Evolutionary conservation across 2,329 filamentous ascomycete genomes (phyloP).

Genomic region (Bisporella sp.): DNA sequence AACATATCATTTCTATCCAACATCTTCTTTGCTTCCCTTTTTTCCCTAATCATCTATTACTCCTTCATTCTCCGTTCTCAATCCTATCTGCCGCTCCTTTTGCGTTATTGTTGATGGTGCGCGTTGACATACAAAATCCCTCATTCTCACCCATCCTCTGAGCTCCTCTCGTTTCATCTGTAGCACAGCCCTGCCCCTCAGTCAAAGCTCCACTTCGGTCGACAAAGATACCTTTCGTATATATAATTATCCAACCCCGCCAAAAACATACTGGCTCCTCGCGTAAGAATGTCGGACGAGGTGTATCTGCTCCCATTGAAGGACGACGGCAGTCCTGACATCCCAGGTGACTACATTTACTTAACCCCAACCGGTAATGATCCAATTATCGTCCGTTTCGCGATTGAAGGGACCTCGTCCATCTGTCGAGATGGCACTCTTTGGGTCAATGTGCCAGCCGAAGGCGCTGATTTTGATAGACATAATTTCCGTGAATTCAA

Average conservation of each 20-base stretch:
- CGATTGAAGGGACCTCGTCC: slow-evolving; percentile 89
- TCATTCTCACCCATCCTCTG: no score
- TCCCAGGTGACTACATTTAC: slow-evolving; percentile 87
- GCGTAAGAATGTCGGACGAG: slow-evolving; percentile 43
- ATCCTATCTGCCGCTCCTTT: no score
- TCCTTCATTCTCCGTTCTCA: no score
- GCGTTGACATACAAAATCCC: no score
- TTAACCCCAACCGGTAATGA: slow-evolving; percentile 66
- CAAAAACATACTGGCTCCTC: background rate
- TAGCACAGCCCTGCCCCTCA: no score
- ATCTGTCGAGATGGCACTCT: slow-evolving; percentile 91
- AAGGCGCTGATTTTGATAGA: slow-evolving; percentile 69
- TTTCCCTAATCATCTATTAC: no score
- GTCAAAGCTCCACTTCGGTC: background rate
- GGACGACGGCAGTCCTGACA: slow-evolving; percentile 85
- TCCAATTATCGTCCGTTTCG: slow-evolving; percentile 78
- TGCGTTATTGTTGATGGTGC: no score
- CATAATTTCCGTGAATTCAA: slow-evolving; percentile 81
- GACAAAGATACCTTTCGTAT: background rate
- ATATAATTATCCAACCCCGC: no score
- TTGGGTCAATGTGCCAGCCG: slow-evolving; percentile 90
- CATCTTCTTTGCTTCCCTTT: no score
- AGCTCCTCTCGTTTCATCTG: no score
- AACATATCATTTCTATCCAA: no score
- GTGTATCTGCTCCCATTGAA: slow-evolving; percentile 87